phyloP scores from a whole-genome alignment of 805 yeast genomes.

The Lipomyces sp. region DNA sequence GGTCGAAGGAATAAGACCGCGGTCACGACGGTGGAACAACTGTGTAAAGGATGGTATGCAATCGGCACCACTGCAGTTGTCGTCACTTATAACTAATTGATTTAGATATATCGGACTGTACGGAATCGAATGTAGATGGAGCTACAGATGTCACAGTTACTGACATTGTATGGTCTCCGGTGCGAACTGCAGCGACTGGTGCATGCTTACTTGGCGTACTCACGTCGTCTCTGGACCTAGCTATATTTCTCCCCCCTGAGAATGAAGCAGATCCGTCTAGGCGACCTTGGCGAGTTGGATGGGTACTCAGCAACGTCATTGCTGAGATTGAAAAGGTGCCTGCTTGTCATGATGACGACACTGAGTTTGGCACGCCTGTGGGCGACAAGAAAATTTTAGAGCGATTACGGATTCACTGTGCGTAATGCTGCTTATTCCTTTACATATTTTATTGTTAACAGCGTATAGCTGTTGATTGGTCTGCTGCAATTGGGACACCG shows the following conservation, averaged over 20 bases:
- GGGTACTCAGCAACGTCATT: not conserved
- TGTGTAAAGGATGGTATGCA: not conserved
- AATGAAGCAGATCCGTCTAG: not conserved
- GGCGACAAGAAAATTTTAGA: constrained; percentile 3
- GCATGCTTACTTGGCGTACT: constrained; percentile 13
- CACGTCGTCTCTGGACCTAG: constrained; percentile 3
- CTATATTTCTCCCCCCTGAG: constrained; percentile 3
- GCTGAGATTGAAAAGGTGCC: not conserved
- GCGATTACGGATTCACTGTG: constrained; percentile 26
- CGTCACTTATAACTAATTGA: not conserved
- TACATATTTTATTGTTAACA: not conserved
- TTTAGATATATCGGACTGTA: not conserved
- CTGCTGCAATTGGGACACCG: constrained; percentile 11
- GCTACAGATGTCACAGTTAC: not conserved
- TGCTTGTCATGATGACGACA: not conserved
- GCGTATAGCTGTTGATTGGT: constrained; percentile 28
- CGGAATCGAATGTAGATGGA: constrained; percentile 9
- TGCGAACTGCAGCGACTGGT: constrained; percentile 2
- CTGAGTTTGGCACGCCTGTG: not conserved
- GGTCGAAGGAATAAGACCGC: not conserved
- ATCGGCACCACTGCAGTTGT: not conserved
- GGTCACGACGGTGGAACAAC: not conserved
- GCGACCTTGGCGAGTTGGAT: constrained; percentile 10
- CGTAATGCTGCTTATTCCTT: not conserved
- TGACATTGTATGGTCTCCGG: constrained; percentile 19